Evolutionary conservation across 169 alveolate species (phyloP), one percentile per base, ranked within the genome.

Genomic region (Cryptosporidium sp.): DNA sequence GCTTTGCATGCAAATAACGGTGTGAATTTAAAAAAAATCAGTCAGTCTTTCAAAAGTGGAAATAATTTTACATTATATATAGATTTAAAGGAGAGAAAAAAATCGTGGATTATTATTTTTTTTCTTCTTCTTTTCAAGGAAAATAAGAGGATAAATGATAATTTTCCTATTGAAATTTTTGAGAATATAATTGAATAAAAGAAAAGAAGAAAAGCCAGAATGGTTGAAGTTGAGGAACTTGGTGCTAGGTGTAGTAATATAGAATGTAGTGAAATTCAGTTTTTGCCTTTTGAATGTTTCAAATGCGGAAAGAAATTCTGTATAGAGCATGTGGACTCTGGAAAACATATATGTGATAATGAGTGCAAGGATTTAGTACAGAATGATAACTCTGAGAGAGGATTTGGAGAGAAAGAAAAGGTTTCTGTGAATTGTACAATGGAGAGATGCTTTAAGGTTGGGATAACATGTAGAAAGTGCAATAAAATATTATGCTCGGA

Each of bases 211-310:
- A 16, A 31, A 35, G 39, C 26, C 26, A 18, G 2, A 80, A 59
- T 80, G 89, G 51, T 43, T n/a, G 89, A 80, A 62, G 41, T 80
- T 39, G 89, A 80, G 29, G 89, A 61, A 26, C 37, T 62, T 37
- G 89, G 89, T n/a, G 29, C 23, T 12, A 80, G 37, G 37, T 80
- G 89, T 33, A 41, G 68, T 10, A 18, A 41, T 62, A 2, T 33
- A 23, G 89, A 80, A 18, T 80, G 89, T 18, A 80, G 45, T 10
- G 41, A 10, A 10, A 37, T 80, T 18, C 67, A 80, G 23, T 80
- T 80, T 39, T 37, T 80, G 9, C 80, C 75, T 10, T 80, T 80
- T 26, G 62, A 62, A 35, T 80, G 89, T 41, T 14, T 26, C 10
- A n/a, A 4, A 12, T 80, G 89, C 21, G 31, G 26, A 2, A 26